Conservation (phyloP, 768 basidiomycete species). For the Tulasnella sp. region DNA sequence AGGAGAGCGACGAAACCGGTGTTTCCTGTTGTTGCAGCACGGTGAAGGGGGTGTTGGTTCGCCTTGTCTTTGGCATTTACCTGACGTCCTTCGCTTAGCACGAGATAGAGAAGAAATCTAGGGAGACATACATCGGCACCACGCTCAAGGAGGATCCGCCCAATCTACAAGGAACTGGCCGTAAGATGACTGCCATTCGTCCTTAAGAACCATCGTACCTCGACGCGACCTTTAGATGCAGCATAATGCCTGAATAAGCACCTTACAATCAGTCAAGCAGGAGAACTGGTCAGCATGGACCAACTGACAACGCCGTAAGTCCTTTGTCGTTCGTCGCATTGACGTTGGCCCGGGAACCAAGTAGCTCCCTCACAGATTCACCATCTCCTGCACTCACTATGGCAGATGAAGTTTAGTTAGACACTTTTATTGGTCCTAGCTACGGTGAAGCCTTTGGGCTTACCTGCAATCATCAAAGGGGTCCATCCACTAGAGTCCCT, state of each 20-base stretch:
- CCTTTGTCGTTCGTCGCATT: conserved; percentile 75
- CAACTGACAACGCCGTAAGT: conserved; percentile 60
- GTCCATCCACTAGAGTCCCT: conserved; percentile 66
- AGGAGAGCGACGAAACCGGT: conserved; percentile 80
- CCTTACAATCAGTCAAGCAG: conserved; percentile 18
- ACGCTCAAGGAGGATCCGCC: conserved; percentile 70
- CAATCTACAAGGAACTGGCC: conserved; percentile 50
- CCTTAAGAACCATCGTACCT: conserved; percentile 38
- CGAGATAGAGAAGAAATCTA: conserved; percentile 29
- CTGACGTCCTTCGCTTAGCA: conserved; percentile 37
- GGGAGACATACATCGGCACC: conserved; percentile 77
- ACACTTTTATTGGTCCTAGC: background rate
- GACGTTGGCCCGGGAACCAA: conserved; percentile 77
- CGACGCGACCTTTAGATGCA: conserved; percentile 82
- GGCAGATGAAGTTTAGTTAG: background rate
- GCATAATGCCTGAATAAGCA: conserved; percentile 67
- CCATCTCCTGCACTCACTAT: conserved; percentile 77
- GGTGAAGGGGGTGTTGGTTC: conserved; percentile 87
- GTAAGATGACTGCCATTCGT: conserved; percentile 11
- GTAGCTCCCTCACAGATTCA: conserved; percentile 61
- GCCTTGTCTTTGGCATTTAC: conserved; percentile 93
- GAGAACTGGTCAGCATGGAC: background rate
- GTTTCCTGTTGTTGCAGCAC: conserved; percentile 93
- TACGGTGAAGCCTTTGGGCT: background rate
- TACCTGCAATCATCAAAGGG: conserved; percentile 72